Evolutionary conservation across 139 green algal genomes (phyloP), one percentile per base, ranked within the genome.

Genomic region (Chlorella sp.): DNA sequence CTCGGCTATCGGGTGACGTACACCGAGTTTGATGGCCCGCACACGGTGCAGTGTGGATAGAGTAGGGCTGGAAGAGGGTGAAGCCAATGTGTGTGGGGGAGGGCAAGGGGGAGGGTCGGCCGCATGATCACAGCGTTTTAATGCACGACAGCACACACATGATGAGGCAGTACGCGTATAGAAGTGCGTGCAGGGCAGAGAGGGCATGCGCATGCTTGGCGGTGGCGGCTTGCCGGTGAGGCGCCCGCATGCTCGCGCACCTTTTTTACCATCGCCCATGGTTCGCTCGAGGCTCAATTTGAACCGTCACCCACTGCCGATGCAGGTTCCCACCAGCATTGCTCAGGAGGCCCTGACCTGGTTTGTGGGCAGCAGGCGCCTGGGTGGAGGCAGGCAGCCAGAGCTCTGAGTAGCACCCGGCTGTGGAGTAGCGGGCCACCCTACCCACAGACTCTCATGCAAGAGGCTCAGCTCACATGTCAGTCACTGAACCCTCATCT

Each of bases 1-100:
- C 30, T 30, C 18, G 83, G 83, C 2, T 91, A 91, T 61, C 3
- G 11, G 3, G 89, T 91, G 39, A 76, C 53, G 1, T 91, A 89
- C 61, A 39, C 34, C 19, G 61, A 84, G 48, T 91, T 91, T 48
- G n/a, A 66, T 24, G 89, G 89, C 0, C 40, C 48, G 5, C 89
- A 91, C 53, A 86, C 18, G 3, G 81, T 86, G 57, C n/a, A 57
- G 48, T 57, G 48, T 57, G 5, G 48, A 5, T 9, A 57, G 9
- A 57, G 48, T 57, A 16, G 0, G 48, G 81, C 9, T 30, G 5
- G 48, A 57, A 57, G n/a, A n/a, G 5, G 48, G 48, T 57, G 48
- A 57, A 57, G 48, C 7, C 48, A n/a, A n/a, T n/a, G n/a, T n/a
- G n/a, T n/a, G 48, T 16, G 48, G 48, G 48, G 48, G 48, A 16